Evolutionary conservation across 345 rosid species (phyloP).

Genomic region (Punica granatum): DNA sequence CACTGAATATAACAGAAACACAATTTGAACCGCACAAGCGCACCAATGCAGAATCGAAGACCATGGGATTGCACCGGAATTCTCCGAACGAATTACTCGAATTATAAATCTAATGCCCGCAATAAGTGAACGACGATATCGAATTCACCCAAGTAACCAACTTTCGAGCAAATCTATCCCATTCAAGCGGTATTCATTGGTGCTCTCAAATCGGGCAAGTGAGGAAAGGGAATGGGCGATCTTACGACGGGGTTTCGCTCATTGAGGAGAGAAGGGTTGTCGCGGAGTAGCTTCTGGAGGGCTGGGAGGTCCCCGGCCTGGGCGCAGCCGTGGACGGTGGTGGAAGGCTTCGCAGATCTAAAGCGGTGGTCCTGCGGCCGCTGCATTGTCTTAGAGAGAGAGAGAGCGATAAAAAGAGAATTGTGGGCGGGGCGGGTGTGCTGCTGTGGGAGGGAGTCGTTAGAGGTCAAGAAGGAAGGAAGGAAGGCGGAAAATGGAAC

Average conservation of each 20-base stretch:
- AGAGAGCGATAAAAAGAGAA: background rate
- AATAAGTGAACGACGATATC: background rate
- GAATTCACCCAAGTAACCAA: background rate
- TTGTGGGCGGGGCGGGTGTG: background rate
- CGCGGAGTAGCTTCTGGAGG: slow-evolving; percentile 62
- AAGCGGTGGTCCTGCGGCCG: slow-evolving; percentile 47
- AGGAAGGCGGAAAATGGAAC: background rate
- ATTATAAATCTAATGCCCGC: background rate
- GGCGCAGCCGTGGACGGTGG: slow-evolving; percentile 81
- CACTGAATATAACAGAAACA: background rate
- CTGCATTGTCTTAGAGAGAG: slow-evolving; percentile 29
- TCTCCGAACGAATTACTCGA: background rate
- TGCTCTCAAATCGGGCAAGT: background rate
- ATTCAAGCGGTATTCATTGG: background rate
- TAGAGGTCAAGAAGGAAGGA: background rate
- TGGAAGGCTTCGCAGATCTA: slow-evolving; percentile 53
- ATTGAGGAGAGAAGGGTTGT: slow-evolving; percentile 68
- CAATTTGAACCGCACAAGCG: background rate
- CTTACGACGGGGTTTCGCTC: slow-evolving; percentile 87
- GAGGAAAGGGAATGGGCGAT: slow-evolving; percentile 3
- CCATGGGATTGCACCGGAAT: background rate
- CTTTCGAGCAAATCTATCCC: background rate
- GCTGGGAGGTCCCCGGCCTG: slow-evolving; percentile 72
- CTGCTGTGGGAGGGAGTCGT: background rate
- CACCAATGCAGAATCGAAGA: background rate